These are phyloP conservation scores for Colletotrichum filicis DNA, from an alignment of 2,329 filamentous ascomycete genomes.

Conservation along the genomic window DNA sequence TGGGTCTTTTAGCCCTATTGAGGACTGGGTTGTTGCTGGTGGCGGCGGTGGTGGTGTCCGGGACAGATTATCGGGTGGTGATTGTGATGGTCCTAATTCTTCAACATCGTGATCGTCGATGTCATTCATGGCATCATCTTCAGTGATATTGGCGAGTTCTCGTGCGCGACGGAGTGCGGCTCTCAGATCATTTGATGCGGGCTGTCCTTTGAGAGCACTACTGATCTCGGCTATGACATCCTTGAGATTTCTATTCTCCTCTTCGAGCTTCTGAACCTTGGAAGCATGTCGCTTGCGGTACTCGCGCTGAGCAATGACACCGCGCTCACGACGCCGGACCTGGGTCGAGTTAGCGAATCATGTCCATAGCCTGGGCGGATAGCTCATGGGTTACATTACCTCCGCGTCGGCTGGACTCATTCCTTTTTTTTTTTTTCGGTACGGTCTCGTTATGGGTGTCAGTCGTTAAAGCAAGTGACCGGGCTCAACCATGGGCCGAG, in stretches of 20 bases:
- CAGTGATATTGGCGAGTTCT: slow-evolving; percentile 1
- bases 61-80: neutral
- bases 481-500: neutral
- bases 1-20: accelerated
- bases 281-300: slow-evolving; percentile 39
- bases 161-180: slow-evolving; percentile 7
- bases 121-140: neutral
- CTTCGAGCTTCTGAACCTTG: slow-evolving; percentile 36
- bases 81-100: neutral
- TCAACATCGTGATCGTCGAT: neutral
- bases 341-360: slow-evolving; percentile 2
- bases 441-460: neutral
- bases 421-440: neutral
- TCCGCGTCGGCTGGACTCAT: slow-evolving; percentile 7
- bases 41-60: neutral
- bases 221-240: slow-evolving; percentile 24
- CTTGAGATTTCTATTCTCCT: slow-evolving; percentile 36
- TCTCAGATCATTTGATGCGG: neutral
- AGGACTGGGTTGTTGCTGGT: neutral
- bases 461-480: neutral
- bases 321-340: slow-evolving; percentile 34
- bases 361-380: neutral
- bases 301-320: slow-evolving; percentile 38
- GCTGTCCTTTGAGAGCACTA: neutral
- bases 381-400: neutral